Conservation (phyloP, 306 rosid species). For the Hylodesmum podocarpum region DNA sequence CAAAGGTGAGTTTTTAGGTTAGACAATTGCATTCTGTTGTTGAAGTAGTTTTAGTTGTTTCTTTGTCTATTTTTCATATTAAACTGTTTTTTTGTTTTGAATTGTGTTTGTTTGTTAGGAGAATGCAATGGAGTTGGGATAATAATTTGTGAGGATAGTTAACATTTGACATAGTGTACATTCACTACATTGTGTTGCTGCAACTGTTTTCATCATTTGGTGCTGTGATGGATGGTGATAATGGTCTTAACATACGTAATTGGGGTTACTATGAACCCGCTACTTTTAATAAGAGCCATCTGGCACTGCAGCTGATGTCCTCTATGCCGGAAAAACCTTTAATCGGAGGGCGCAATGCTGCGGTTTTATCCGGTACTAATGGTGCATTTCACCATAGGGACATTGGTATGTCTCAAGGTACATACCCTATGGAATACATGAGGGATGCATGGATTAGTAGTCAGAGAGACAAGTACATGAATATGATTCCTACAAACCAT, state of each 20-base stretch:
- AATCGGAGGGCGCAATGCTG: slow-evolving; percentile 66
- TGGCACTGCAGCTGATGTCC: slow-evolving; percentile 91
- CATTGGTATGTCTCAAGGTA: slow-evolving; percentile 59
- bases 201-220: slow-evolving; percentile 23
- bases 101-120: slow-evolving; percentile 34
- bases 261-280: slow-evolving; percentile 97
- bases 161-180: slow-evolving; percentile 28
- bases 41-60: not conserved
- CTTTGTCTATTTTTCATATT: not conserved
- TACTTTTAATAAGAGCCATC: slow-evolving; percentile 61
- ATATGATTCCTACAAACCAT: slow-evolving; percentile 60
- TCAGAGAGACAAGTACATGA: slow-evolving; percentile 65
- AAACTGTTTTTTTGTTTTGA: not conserved
- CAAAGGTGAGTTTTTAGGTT: slow-evolving; percentile 22
- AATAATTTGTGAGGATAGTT: slow-evolving; percentile 23
- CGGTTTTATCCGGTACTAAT: slow-evolving; percentile 47
- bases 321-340: slow-evolving; percentile 73
- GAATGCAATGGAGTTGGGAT: slow-evolving; percentile 32
- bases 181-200: slow-evolving; percentile 22
- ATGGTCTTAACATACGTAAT: slow-evolving; percentile 81
- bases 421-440: slow-evolving; percentile 62
- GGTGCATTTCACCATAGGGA: slow-evolving; percentile 71
- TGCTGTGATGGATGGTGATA: slow-evolving; percentile 83
- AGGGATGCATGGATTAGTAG: slow-evolving; percentile 76
- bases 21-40: not conserved